Conservation (phyloP, 148 eudicot genomes). For the Rhododendron molle region DNA sequence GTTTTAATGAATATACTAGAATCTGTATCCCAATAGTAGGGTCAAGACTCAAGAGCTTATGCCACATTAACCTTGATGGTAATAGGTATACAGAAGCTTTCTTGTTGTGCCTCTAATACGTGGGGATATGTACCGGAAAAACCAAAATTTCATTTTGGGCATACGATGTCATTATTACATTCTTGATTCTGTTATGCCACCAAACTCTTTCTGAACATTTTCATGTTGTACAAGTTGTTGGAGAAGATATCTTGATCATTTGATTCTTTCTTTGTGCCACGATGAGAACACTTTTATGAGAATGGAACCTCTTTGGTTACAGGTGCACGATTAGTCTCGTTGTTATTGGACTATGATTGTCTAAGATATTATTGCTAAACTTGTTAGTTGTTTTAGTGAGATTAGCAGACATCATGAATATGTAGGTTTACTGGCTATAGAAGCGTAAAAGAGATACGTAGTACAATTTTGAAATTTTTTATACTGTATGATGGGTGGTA, state of each 20-base stretch:
- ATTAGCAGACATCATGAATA: too few species aligned
- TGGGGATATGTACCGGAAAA: neutral
- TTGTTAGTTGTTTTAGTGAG: too few species aligned
- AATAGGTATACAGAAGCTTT: neutral
- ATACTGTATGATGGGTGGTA: too few species aligned
- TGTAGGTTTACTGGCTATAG: too few species aligned
- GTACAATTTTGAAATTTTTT: too few species aligned
- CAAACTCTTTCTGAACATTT: too few species aligned
- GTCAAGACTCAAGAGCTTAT: neutral
- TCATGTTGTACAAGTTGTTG: slow-evolving; percentile 43
- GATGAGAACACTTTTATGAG: slow-evolving; percentile 49
- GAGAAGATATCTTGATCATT: slow-evolving; percentile 91
- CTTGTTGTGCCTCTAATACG: neutral
- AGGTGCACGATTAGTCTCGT: slow-evolving; percentile 34
- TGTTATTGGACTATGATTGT: neutral
- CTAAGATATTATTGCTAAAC: neutral
- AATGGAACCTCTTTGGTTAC: slow-evolving; percentile 92
- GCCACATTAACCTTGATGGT: neutral
- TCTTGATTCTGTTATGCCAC: neutral
- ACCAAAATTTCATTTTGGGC: neutral
- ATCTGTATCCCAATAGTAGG: neutral
- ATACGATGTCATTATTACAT: too few species aligned
- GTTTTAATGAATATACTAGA: neutral
- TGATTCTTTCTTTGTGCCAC: slow-evolving; percentile 72
- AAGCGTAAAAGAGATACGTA: too few species aligned